Conservation (phyloP, 306 rosid species). For the Cucumis melo region DNA sequence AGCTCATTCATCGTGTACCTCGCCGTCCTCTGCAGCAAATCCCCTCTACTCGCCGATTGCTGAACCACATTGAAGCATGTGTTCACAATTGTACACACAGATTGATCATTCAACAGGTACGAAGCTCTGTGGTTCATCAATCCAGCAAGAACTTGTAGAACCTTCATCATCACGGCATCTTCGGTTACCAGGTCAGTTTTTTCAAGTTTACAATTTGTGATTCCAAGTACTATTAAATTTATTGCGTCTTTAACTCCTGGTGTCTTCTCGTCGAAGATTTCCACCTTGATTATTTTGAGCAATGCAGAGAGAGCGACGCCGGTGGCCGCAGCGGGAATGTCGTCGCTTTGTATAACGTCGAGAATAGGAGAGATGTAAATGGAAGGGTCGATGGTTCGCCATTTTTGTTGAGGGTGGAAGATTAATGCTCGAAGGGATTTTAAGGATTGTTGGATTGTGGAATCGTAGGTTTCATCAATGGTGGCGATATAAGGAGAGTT, state of each 20-base stretch:
- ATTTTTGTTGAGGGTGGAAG: constrained; percentile 65
- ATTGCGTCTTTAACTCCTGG: constrained; percentile 55
- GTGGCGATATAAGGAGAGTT: constrained; percentile 13
- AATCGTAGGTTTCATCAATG: constrained; percentile 32
- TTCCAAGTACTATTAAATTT: constrained; percentile 30
- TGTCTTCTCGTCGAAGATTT: constrained; percentile 48
- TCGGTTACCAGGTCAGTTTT: constrained; percentile 53
- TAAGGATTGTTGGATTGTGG: constrained; percentile 36
- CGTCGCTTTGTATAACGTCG: constrained; percentile 61
- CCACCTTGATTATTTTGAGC: constrained; percentile 50
- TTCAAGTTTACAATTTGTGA: constrained; percentile 57
- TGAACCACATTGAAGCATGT: constrained; percentile 73
- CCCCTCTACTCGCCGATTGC: constrained; percentile 48
- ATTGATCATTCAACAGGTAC: constrained; percentile 35
- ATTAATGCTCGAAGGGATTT: constrained; percentile 65
- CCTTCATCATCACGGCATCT: constrained; percentile 80
- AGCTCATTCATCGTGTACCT: constrained; percentile 77
- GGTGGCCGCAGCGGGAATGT: constrained; percentile 60
- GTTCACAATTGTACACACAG: constrained; percentile 52
- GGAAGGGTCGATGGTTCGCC: constrained; percentile 67
- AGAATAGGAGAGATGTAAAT: constrained; percentile 62
- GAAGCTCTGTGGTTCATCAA: constrained; percentile 59
- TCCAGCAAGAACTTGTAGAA: constrained; percentile 43
- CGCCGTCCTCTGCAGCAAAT: constrained; percentile 58
- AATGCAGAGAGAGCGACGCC: constrained; percentile 61